These are phyloP conservation scores for Candida railenensis DNA, from an alignment of 805 yeast species.

Conservation along the genomic window DNA sequence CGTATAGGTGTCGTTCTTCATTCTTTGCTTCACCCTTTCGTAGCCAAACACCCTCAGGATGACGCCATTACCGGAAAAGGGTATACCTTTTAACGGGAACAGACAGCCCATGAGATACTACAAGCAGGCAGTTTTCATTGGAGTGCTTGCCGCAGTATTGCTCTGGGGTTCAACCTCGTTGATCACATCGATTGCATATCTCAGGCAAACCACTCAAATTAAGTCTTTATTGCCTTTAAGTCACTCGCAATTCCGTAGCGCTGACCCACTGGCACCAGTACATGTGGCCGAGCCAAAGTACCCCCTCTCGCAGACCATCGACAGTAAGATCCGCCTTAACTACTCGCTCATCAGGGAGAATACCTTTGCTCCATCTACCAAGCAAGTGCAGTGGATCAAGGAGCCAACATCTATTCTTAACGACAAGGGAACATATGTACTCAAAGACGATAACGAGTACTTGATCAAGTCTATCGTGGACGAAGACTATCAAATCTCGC, in stretches of 20 bases:
- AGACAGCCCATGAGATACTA: no score
- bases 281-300: no score
- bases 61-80: slow-evolving; percentile 1
- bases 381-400: slow-evolving; percentile 70
- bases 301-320: not conserved
- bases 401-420: slow-evolving; percentile 45
- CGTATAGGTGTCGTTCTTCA: not conserved
- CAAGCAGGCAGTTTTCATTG: not conserved
- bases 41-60: not conserved
- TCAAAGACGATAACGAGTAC: slow-evolving; percentile 40
- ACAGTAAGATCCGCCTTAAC: slow-evolving; percentile 16
- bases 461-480: slow-evolving; percentile 54
- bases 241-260: no score
- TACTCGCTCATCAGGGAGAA: slow-evolving; percentile 29
- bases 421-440: slow-evolving; percentile 68
- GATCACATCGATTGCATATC: slow-evolving; percentile 1
- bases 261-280: no score
- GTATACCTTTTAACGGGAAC: no score
- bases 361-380: slow-evolving; percentile 51
- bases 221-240: no score
- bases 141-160: not conserved
- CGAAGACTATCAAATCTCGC: slow-evolving; percentile 38
- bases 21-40: not conserved
- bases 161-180: slow-evolving; percentile 6
- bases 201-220: not conserved